A percentile compares a stretch with the other conserved stretches of the same genome.
These are phyloP conservation scores for Thermothielavioides terrestris DNA, from an alignment of 495 filamentous ascomycete genomes.

Conservation along the genomic window DNA sequence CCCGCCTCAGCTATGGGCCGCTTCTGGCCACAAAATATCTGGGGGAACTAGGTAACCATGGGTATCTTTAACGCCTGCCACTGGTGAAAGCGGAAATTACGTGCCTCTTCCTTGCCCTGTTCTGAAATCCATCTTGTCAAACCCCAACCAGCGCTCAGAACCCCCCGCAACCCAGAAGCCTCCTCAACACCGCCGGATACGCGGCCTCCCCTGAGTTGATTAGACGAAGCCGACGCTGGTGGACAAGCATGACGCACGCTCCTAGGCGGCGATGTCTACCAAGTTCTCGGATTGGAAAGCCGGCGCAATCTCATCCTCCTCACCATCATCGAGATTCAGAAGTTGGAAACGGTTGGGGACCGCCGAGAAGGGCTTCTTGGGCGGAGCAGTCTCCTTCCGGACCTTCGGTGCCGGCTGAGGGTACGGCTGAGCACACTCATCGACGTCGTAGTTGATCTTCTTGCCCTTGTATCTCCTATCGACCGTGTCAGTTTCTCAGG, in stretches of 20 bases:
- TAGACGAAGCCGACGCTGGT: background rate
- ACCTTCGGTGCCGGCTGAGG: conserved; percentile 15
- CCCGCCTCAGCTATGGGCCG: background rate
- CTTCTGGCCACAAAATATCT: background rate
- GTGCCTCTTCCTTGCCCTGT: background rate
- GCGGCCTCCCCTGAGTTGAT: background rate
- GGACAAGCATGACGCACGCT: background rate
- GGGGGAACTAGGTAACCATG: conserved; percentile 1
- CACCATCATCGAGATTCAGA: conserved; percentile 42
- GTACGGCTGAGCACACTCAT: conserved; percentile 64
- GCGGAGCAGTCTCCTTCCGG: conserved; percentile 27
- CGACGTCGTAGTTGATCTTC: conserved; percentile 61
- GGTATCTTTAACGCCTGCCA: conserved; percentile 19
- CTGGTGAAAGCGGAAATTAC: background rate
- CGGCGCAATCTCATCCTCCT: conserved; percentile 22
- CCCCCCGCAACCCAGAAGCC: background rate
- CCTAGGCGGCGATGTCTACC: conserved; percentile 21
- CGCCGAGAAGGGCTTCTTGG: conserved; percentile 29
- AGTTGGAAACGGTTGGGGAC: conserved; percentile 57
- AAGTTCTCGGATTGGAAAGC: conserved; percentile 20
- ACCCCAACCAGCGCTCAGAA: background rate
- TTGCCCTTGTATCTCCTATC: conserved; percentile 59
- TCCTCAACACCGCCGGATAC: too few relatives aligned
- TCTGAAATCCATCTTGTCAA: background rate
- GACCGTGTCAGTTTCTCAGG: background rate